Evolutionary conservation across 192 early-diverging fungal genomes (phyloP).

Genomic region (Cladochytrium replicatum): DNA sequence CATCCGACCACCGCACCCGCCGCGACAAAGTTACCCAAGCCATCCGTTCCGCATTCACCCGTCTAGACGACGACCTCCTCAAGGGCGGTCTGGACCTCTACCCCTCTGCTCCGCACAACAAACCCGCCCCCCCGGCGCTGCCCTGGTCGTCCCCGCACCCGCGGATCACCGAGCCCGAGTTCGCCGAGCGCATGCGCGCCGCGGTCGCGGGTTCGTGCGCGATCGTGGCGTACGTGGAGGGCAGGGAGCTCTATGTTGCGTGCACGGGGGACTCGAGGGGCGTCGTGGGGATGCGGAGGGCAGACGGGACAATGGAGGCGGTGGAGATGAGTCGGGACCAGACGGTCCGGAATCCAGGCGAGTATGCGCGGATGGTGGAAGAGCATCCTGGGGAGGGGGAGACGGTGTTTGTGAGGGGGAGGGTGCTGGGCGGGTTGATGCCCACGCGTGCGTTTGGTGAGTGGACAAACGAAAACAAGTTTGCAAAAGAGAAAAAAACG

Average conservation of each 20-base stretch:
- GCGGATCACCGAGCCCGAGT: constrained; percentile 5
- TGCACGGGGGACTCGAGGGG: constrained; percentile 40
- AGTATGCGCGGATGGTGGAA: constrained; percentile 36
- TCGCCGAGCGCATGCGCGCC: constrained; percentile 13
- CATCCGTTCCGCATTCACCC: constrained; percentile 30
- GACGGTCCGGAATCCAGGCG: constrained; percentile 27
- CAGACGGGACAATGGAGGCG: constrained; percentile 21
- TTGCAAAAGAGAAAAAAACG: too few relatives aligned
- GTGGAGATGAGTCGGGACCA: constrained; percentile 32
- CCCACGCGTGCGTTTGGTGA: constrained; percentile 43
- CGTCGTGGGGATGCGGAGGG: constrained; percentile 24
- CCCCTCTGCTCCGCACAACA: neutral
- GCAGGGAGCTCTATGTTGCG: constrained; percentile 35
- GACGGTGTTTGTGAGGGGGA: constrained; percentile 31
- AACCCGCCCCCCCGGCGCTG: too few relatives aligned
- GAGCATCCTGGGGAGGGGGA: constrained; percentile 41
- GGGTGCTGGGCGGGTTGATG: constrained; percentile 42
- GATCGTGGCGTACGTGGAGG: constrained; percentile 35
- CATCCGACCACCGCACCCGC: neutral
- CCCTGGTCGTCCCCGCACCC: neutral
- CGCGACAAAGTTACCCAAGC: constrained; percentile 14
- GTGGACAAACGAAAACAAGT: too few relatives aligned
- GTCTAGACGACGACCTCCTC: constrained; percentile 34
- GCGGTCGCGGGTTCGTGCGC: constrained; percentile 38
- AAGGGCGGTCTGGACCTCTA: constrained; percentile 25